A percentile compares a stretch with the other conserved stretches of the same genome.
Conservation (phyloP, 306 rosid species). For the Vicia sativa region DNA sequence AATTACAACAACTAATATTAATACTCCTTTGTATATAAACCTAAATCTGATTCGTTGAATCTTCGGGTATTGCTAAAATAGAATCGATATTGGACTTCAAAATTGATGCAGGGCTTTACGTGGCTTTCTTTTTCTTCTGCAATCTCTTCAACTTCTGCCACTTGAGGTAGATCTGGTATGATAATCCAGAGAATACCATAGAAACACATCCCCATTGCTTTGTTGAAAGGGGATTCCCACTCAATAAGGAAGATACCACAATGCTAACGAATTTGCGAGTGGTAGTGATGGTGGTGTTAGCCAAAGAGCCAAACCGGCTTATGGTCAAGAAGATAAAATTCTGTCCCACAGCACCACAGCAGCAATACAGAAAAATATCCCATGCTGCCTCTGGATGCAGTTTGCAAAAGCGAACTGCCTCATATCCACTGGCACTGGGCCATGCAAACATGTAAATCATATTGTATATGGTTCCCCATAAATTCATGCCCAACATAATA, state of each 20-base stretch:
- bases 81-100: slow-evolving; percentile 42
- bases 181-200: slow-evolving; percentile 92
- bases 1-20: slow-evolving; percentile 48
- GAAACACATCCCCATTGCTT: slow-evolving; percentile 94
- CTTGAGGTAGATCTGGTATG: slow-evolving; percentile 91
- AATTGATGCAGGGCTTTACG: slow-evolving; percentile 51
- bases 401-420: slow-evolving; percentile 80
- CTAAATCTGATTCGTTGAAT: slow-evolving; percentile 45
- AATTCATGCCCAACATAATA: slow-evolving; percentile 96
- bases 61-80: slow-evolving; percentile 31
- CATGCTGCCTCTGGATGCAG: slow-evolving; percentile 91
- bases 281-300: slow-evolving; percentile 94
- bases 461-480: slow-evolving; percentile 97
- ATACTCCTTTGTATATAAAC: slow-evolving; percentile 35
- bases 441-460: slow-evolving; percentile 88
- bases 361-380: slow-evolving; percentile 85
- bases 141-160: slow-evolving; percentile 83
- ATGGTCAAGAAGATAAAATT: slow-evolving; percentile 94
- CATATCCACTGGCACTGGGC: slow-evolving; percentile 77
- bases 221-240: slow-evolving; percentile 88
- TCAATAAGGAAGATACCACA: slow-evolving; percentile 86
- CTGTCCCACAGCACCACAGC: slow-evolving; percentile 98
- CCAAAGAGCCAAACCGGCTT: slow-evolving; percentile 90
- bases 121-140: slow-evolving; percentile 83
- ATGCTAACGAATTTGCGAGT: slow-evolving; percentile 98